Percentiles rank a stretch among this genome's conserved stretches.
Conservation (phyloP, 352 stramenopile species). For the Phytophthora quininea region DNA sequence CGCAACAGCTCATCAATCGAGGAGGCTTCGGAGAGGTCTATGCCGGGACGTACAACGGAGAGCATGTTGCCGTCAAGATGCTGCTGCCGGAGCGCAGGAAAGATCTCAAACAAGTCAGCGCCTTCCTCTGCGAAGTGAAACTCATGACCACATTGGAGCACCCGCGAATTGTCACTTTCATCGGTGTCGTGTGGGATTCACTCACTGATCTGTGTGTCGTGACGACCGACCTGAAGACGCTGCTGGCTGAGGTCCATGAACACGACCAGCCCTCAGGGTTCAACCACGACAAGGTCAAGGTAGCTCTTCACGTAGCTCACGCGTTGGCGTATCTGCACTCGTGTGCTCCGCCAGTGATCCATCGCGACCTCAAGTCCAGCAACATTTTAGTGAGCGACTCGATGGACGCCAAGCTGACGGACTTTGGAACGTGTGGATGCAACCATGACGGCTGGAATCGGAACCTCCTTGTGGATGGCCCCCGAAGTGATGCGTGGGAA, state of each 20-base stretch:
- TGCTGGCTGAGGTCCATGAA: slow-evolving; percentile 39
- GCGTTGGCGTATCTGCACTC: slow-evolving; percentile 47
- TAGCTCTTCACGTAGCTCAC: slow-evolving; percentile 34
- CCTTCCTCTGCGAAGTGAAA: slow-evolving; percentile 33
- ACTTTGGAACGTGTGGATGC: slow-evolving; percentile 33
- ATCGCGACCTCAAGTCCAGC: slow-evolving; percentile 31
- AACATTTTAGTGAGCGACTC: slow-evolving; percentile 30
- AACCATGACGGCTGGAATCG: slow-evolving; percentile 37
- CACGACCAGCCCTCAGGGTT: slow-evolving; percentile 18
- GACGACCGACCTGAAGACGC: slow-evolving; percentile 36
- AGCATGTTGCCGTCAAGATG: slow-evolving; percentile 35
- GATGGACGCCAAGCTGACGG: slow-evolving; percentile 35
- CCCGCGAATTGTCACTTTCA: slow-evolving; percentile 45
- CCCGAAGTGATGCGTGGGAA: slow-evolving; percentile 39
- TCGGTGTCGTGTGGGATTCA: slow-evolving; percentile 51
- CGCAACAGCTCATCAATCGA: slow-evolving; percentile 19
- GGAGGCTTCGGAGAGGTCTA: slow-evolving; percentile 36
- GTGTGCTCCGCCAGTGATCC: slow-evolving; percentile 26
- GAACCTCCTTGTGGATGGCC: slow-evolving; percentile 42
- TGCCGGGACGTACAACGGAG: slow-evolving; percentile 32
- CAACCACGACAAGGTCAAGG: slow-evolving; percentile 35
- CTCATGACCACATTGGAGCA: slow-evolving; percentile 39
- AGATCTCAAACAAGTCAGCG: slow-evolving; percentile 33
- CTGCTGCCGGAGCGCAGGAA: slow-evolving; percentile 31
- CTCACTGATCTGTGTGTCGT: slow-evolving; percentile 47